These are phyloP conservation scores for Rhizopogon rudus DNA, from an alignment of 768 basidiomycete genomes.

Conservation along the genomic window DNA sequence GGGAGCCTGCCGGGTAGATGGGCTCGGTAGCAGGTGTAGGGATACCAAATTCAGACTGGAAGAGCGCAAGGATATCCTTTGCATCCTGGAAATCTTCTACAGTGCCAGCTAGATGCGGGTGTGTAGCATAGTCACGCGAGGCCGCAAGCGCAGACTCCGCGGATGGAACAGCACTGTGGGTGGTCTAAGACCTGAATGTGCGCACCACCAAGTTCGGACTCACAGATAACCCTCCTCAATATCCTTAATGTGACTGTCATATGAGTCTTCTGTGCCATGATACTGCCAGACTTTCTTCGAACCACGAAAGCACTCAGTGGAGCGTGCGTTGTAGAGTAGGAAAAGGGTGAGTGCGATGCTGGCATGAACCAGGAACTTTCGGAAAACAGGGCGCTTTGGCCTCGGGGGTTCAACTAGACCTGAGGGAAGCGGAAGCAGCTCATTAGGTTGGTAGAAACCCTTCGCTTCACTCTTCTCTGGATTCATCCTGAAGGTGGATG, in stretches of 20 bases:
- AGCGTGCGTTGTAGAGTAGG: conserved; percentile 8
- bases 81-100: conserved; percentile 58
- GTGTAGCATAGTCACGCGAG: conserved; percentile 55
- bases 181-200: background rate
- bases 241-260: conserved; percentile 10
- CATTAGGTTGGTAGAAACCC: background rate
- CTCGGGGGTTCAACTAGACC: conserved; percentile 1
- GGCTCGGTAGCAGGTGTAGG: conserved; percentile 35
- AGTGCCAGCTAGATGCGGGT: conserved; percentile 72
- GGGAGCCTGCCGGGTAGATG: conserved; percentile 67
- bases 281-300: conserved; percentile 1
- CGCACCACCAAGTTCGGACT: conserved; percentile 9
- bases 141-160: conserved; percentile 51
- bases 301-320: background rate
- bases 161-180: conserved; percentile 48
- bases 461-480: conserved; percentile 9
- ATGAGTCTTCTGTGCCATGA: background rate
- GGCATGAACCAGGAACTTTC: conserved; percentile 3
- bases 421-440: conserved; percentile 9
- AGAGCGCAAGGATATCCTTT: conserved; percentile 57
- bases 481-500: conserved; percentile 9
- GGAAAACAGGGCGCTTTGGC: conserved; percentile 1
- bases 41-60: conserved; percentile 63
- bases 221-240: conserved; percentile 33
- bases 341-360: conserved; percentile 5